phyloP scores from a whole-genome alignment of 2,329 filamentous ascomycete genomes.

The Samsoniella hepiali region DNA sequence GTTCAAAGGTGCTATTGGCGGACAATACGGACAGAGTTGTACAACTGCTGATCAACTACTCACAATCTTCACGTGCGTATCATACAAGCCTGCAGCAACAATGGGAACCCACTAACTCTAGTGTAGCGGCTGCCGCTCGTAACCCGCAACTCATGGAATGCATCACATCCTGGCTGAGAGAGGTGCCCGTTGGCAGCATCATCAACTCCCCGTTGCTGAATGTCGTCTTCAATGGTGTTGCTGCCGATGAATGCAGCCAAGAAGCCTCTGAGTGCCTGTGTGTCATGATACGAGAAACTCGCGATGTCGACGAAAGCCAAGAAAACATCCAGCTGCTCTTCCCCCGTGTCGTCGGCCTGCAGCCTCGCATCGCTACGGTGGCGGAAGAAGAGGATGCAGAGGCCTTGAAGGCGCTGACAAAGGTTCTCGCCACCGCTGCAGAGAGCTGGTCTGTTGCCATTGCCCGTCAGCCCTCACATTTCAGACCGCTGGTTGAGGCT shows the following conservation, averaged over 20 bases:
- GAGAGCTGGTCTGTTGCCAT: constrained; percentile 93
- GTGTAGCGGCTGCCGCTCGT: constrained; percentile 66
- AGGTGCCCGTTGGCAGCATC: constrained; percentile 80
- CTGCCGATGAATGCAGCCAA: constrained; percentile 74
- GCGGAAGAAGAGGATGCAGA: constrained; percentile 82
- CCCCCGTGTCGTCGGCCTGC: constrained; percentile 72
- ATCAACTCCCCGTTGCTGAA: constrained; percentile 82
- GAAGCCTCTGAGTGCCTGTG: constrained; percentile 90
- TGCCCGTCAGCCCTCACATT: constrained; percentile 76
- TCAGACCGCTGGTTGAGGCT: constrained; percentile 80
- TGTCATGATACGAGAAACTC: constrained; percentile 85
- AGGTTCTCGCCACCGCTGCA: constrained; percentile 87
- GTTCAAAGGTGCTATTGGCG: constrained; percentile 85
- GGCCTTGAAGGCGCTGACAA: constrained; percentile 80
- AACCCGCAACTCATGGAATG: constrained; percentile 93
- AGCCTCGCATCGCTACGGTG: constrained; percentile 70
- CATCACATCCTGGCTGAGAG: constrained; percentile 93
- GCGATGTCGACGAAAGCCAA: constrained; percentile 87
- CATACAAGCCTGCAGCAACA: not conserved
- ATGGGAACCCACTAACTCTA: constrained; percentile 22
- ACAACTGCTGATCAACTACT: constrained; percentile 81
- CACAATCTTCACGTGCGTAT: constrained; percentile 79
- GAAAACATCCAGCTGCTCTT: constrained; percentile 78
- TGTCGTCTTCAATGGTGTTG: constrained; percentile 73
- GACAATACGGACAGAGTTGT: constrained; percentile 89